Evolutionary conservation across 1,139 yeast species (phyloP).

Genomic region (Yamadazyma membranifaciens): DNA sequence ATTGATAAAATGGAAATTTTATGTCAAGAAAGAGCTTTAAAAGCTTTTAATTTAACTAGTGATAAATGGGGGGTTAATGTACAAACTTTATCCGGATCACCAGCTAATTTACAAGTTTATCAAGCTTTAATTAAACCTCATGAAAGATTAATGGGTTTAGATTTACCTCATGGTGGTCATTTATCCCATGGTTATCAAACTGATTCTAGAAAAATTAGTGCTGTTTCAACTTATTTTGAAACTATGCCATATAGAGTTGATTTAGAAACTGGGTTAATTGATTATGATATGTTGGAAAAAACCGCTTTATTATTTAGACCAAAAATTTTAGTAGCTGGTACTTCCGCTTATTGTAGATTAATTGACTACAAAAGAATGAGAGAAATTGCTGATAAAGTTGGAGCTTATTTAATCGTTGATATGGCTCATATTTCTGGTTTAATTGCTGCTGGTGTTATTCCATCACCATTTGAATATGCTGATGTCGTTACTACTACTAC

Average conservation of each 20-base stretch:
- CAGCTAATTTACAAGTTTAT: conserved; percentile 95
- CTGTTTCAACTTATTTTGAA: conserved; percentile 93
- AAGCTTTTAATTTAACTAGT: conserved; percentile 76
- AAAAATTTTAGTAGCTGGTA: conserved; percentile 94
- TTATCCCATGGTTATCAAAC: conserved; percentile 98
- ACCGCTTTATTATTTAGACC: conserved; percentile 92
- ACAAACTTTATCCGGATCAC: conserved; percentile 94
- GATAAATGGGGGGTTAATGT: conserved; percentile 98
- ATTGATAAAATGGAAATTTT: conserved; percentile 90
- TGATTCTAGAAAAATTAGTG: conserved; percentile 90
- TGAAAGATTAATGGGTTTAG: conserved; percentile 95
- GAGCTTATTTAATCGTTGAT: conserved; percentile 93
- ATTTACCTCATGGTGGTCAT: conserved; percentile 98
- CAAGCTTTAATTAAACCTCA: conserved; percentile 93
- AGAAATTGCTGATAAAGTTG: conserved; percentile 93
- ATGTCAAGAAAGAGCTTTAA: conserved; percentile 91
- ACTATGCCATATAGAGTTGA: conserved; percentile 98
- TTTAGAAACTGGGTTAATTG: conserved; percentile 88
- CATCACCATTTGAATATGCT: conserved; percentile 93
- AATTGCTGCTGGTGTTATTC: conserved; percentile 93
- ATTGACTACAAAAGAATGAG: conserved; percentile 96
- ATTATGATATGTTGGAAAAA: conserved; percentile 90
- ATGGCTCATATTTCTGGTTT: conserved; percentile 99
- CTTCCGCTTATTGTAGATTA: conserved; percentile 94
- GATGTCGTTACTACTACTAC: conserved; percentile 98